phyloP scores from a whole-genome alignment of 2,329 filamentous ascomycete species.

The Alternaria burnsii region DNA sequence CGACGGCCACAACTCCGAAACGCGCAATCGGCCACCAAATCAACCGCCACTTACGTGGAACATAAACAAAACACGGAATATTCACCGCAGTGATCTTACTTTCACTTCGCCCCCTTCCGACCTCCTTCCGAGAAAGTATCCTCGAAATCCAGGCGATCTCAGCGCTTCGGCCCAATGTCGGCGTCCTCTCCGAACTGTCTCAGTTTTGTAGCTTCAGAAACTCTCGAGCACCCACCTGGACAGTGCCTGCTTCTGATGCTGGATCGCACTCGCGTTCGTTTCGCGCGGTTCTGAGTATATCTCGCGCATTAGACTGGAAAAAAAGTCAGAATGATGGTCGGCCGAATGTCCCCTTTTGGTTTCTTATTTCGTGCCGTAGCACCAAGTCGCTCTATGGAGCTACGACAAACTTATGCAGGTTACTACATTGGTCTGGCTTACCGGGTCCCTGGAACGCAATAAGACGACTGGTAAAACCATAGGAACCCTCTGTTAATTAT shows the following conservation, averaged over 20 bases:
- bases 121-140: background rate
- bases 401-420: constrained; percentile 21
- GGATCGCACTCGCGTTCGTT: background rate
- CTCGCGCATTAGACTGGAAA: constrained; percentile 3
- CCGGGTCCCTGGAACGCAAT: constrained; percentile 2
- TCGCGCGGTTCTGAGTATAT: constrained; percentile 6
- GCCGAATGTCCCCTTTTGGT: constrained; percentile 16
- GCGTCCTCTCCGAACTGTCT: background rate
- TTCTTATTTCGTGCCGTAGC: constrained; percentile 11
- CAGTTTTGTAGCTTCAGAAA: constrained; percentile 2
- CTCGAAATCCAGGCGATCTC: background rate
- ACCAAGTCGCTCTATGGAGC: constrained; percentile 11
- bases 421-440: constrained; percentile 15
- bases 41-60: constrained; percentile 7
- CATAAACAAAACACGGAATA: constrained; percentile 3
- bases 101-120: background rate
- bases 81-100: background rate
- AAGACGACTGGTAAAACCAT: constrained; percentile 6
- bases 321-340: constrained; percentile 6
- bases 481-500: constrained; percentile 11
- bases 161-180: constrained; percentile 11
- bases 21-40: constrained; percentile 8
- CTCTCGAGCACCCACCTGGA: background rate
- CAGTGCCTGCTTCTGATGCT: constrained; percentile 4
- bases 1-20: constrained; percentile 33